Evolutionary conservation across 495 filamentous ascomycete species (phyloP).

Genomic region (Peziza echinospora): DNA sequence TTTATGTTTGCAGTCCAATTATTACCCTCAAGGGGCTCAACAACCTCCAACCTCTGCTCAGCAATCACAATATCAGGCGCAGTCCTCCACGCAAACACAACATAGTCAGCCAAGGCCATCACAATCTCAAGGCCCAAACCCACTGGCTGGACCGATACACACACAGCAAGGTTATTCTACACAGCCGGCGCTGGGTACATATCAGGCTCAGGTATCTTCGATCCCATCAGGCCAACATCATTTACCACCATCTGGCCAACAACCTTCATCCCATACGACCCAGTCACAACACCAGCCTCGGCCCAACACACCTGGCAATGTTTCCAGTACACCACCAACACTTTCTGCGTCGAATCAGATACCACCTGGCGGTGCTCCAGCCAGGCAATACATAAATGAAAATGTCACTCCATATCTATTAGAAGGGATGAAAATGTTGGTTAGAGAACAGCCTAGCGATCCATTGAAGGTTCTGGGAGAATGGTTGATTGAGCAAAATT

Average conservation of each 20-base stretch:
- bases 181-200: no score
- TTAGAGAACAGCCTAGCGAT: constrained; percentile 63
- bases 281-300: constrained; percentile 1
- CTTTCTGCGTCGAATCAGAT: constrained; percentile 31
- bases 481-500: constrained; percentile 57
- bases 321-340: constrained; percentile 22
- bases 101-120: constrained; percentile 4
- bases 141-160: neutral
- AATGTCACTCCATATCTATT: constrained; percentile 67
- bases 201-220: neutral
- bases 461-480: constrained; percentile 71
- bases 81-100: constrained; percentile 7
- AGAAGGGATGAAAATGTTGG: constrained; percentile 80
- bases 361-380: constrained; percentile 55
- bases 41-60: constrained; percentile 8
- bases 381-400: constrained; percentile 70
- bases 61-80: constrained; percentile 5
- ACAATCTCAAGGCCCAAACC: neutral
- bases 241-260: neutral
- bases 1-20: no score
- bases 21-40: constrained; percentile 9
- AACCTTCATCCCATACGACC: neutral
- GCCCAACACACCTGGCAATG: neutral
- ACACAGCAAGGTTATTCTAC: no score
- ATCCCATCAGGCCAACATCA: constrained; percentile 5